These are phyloP conservation scores for Xanthoceras sorbifolium DNA, from an alignment of 345 rosid genomes.

Conservation along the genomic window DNA sequence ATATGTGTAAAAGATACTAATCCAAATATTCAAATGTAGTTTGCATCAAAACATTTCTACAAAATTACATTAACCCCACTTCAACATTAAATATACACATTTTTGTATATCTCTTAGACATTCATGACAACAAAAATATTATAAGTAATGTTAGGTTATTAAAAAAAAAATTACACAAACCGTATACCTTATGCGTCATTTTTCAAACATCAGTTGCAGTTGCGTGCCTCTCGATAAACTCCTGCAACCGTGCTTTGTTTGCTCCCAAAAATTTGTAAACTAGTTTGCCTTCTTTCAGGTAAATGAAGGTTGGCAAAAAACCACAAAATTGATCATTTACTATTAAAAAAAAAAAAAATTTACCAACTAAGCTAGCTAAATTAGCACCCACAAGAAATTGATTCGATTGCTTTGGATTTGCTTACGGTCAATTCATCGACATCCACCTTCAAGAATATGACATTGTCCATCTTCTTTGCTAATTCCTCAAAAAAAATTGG, in stretches of 20 bases:
- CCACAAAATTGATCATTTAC: neutral
- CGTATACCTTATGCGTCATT: too few relatives aligned
- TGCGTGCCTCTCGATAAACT: constrained; percentile 32
- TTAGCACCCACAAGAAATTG: neutral
- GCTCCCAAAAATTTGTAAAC: constrained; percentile 67
- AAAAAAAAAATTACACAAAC: too few relatives aligned
- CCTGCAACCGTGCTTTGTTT: constrained; percentile 41
- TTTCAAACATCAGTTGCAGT: constrained; percentile 19
- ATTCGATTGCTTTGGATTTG: neutral
- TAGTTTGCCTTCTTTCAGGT: constrained; percentile 49
- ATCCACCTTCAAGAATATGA: constrained; percentile 74
- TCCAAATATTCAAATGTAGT: too few relatives aligned
- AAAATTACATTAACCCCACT: too few relatives aligned
- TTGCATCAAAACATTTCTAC: too few relatives aligned
- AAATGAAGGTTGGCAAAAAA: constrained; percentile 59
- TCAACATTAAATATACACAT: too few relatives aligned
- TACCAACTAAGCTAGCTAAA: too few relatives aligned
- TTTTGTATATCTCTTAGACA: too few relatives aligned
- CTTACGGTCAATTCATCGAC: constrained; percentile 64
- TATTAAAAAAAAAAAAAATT: too few relatives aligned
- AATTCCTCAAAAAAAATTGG: constrained; percentile 59
- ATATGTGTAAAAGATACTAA: too few relatives aligned
- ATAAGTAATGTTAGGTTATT: too few relatives aligned
- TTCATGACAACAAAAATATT: too few relatives aligned
- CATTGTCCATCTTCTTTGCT: constrained; percentile 55